Conservation (phyloP, 306 rosid species). For the Hippophae tibetana region DNA sequence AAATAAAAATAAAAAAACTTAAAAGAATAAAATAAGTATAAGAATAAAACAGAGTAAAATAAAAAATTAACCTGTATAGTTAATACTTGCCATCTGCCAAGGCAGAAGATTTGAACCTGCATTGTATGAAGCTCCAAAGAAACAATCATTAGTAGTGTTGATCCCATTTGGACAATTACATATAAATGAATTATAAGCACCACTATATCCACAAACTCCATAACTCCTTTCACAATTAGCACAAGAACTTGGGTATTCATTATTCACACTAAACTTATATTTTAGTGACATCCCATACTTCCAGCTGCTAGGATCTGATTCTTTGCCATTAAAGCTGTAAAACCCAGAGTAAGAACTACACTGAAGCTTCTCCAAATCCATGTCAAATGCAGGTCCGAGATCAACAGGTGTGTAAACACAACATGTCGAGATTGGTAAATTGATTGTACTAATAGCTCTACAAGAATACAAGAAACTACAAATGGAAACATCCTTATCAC, state of each 20-base stretch:
- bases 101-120: constrained; percentile 33
- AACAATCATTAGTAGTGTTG: constrained; percentile 57
- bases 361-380: constrained; percentile 73
- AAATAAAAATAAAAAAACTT: too few species aligned
- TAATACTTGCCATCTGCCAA: constrained; percentile 30
- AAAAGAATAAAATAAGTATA: too few species aligned
- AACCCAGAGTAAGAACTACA: constrained; percentile 75
- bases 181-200: constrained; percentile 37
- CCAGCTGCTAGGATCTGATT: constrained; percentile 68
- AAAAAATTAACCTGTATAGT: neutral
- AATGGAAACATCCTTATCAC: constrained; percentile 52
- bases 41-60: too few species aligned
- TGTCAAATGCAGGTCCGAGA: constrained; percentile 68
- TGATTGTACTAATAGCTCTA: constrained; percentile 46
- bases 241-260: constrained; percentile 64
- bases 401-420: constrained; percentile 79
- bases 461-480: constrained; percentile 60
- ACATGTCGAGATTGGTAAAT: constrained; percentile 56
- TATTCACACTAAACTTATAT: constrained; percentile 60
- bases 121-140: constrained; percentile 36
- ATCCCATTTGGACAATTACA: constrained; percentile 73
- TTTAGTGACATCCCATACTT: constrained; percentile 71
- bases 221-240: constrained; percentile 49
- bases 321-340: constrained; percentile 57
- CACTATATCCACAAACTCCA: constrained; percentile 56